Percentiles rank a stretch among this genome's conserved stretches.
phyloP scores from a whole-genome alignment of 2,329 filamentous ascomycete genomes.

The Cryphonectria naterciae region DNA sequence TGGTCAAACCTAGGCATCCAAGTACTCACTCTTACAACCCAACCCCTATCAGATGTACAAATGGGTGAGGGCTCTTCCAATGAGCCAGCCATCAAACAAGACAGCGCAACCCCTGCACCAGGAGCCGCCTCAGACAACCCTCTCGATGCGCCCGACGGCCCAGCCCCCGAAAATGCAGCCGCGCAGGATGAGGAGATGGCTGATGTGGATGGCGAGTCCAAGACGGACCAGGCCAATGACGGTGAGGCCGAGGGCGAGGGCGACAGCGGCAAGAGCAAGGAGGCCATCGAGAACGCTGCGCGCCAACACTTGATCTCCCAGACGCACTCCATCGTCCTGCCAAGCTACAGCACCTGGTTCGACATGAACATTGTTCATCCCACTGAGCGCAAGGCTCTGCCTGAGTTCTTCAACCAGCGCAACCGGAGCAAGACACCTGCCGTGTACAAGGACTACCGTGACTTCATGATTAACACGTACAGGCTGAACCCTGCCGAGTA shows the following conservation, averaged over 20 bases:
- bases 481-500: slow-evolving; percentile 95
- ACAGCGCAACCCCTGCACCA: slow-evolving; percentile 62
- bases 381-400: slow-evolving; percentile 91
- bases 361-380: slow-evolving; percentile 93
- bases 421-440: slow-evolving; percentile 98
- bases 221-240: slow-evolving; percentile 48
- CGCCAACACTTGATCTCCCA: slow-evolving; percentile 91
- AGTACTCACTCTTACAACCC: slow-evolving; percentile 3
- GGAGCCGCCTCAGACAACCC: slow-evolving; percentile 62
- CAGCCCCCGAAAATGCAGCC: slow-evolving; percentile 63
- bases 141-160: slow-evolving; percentile 70
- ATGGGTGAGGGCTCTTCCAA: slow-evolving; percentile 59
- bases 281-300: slow-evolving; percentile 80
- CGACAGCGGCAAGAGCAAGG: slow-evolving; percentile 67
- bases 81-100: slow-evolving; percentile 62
- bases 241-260: slow-evolving; percentile 54
- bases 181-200: slow-evolving; percentile 82
- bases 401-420: slow-evolving; percentile 97
- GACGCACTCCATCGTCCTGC: slow-evolving; percentile 93
- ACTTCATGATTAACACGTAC: slow-evolving; percentile 99
- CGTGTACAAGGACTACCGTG: slow-evolving; percentile 98
- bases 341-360: slow-evolving; percentile 98
- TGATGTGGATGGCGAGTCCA: slow-evolving; percentile 52
- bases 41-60: slow-evolving; percentile 56
- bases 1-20: neutral